Evolutionary conservation across 1,284 basidiomycete species (phyloP).

Genomic region (Cystobasidium pallidum): DNA sequence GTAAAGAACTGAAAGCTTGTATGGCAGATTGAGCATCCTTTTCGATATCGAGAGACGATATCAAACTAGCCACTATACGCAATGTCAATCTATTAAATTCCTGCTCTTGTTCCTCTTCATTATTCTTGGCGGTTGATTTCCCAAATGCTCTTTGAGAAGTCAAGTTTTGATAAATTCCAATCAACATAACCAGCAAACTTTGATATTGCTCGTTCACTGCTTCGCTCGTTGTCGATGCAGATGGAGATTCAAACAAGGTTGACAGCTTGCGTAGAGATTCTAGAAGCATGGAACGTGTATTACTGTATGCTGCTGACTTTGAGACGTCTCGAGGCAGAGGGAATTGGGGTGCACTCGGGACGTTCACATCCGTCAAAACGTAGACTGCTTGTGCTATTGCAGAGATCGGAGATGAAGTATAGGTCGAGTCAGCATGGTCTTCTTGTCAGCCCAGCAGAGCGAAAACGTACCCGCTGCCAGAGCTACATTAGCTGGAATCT

Average conservation of each 20-base stretch:
- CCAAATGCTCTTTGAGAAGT: constrained; percentile 39
- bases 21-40: constrained; percentile 19
- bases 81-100: constrained; percentile 27
- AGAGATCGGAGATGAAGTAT: constrained; percentile 28
- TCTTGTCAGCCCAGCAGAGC: not conserved
- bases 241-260: not conserved
- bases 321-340: constrained; percentile 32
- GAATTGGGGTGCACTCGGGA: constrained; percentile 57
- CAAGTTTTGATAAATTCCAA: constrained; percentile 50
- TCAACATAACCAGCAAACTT: constrained; percentile 47
- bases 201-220: constrained; percentile 42
- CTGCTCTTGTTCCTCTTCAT: constrained; percentile 26
- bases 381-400: constrained; percentile 82
- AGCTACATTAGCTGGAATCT: constrained; percentile 27
- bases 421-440: not conserved
- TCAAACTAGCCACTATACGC: not conserved
- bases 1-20: constrained; percentile 10
- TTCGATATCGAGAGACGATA: constrained; percentile 9
- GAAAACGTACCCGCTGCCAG: constrained; percentile 31
- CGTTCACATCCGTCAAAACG: constrained; percentile 85
- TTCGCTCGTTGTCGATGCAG: constrained; percentile 20
- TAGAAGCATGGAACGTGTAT: constrained; percentile 33
- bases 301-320: constrained; percentile 30
- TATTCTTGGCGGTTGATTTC: constrained; percentile 9
- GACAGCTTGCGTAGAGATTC: constrained; percentile 23